These are phyloP conservation scores for Haplosporangium sp. DNA, from an alignment of 371 early-diverging fungal species.

Conservation along the genomic window DNA sequence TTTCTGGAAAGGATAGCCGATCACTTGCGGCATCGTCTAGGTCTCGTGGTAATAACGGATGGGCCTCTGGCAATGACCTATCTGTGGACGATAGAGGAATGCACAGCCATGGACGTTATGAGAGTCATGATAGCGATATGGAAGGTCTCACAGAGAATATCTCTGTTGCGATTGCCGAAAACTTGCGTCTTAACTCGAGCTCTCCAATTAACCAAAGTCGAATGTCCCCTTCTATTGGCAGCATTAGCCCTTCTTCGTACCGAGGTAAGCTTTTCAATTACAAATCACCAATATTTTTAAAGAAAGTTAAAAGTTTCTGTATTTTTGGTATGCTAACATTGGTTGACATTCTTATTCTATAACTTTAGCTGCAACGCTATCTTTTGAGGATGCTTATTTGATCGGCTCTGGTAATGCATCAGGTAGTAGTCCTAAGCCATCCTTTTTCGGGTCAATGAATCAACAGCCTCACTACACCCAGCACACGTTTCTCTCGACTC, in stretches of 20 bases:
- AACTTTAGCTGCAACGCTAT: conserved; percentile 58
- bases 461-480: conserved; percentile 24
- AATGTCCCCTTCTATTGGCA: conserved; percentile 42
- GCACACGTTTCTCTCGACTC: conserved; percentile 48
- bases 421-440: conserved; percentile 30
- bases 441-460: conserved; percentile 26
- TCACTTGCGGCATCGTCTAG: conserved; percentile 5
- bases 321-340: not conserved
- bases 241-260: conserved; percentile 37
- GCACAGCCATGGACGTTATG: conserved; percentile 38
- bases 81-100: conserved; percentile 18
- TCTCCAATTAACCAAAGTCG: conserved; percentile 46
- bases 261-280: conserved; percentile 16
- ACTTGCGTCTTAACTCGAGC: conserved; percentile 29
- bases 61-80: conserved; percentile 29
- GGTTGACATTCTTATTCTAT: not conserved
- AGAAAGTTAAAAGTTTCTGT: too few relatives aligned
- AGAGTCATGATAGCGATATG: conserved; percentile 44
- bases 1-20: conserved; percentile 31
- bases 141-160: conserved; percentile 46
- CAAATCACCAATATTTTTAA: too few relatives aligned
- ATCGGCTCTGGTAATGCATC: conserved; percentile 70
- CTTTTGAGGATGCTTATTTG: conserved; percentile 72
- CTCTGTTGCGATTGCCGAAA: conserved; percentile 37
- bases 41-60: conserved; percentile 13